Evolutionary conservation across 371 early-diverging fungal genomes (phyloP).

Genomic region (Lichtheimia ornata): DNA sequence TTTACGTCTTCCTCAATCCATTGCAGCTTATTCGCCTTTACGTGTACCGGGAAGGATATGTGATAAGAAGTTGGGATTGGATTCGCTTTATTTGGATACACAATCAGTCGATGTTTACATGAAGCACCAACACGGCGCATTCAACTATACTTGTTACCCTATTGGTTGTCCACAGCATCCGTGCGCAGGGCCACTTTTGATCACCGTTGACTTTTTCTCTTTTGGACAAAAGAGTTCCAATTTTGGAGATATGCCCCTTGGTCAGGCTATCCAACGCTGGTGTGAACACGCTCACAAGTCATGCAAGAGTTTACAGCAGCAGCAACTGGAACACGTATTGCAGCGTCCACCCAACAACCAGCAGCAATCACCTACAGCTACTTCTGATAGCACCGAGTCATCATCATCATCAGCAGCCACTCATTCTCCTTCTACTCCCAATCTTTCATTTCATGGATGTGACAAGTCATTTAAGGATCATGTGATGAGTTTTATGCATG

Average conservation of each 20-base stretch:
- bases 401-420: slow-evolving; percentile 11
- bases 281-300: slow-evolving; percentile 34
- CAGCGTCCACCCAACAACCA: neutral
- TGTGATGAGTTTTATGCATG: slow-evolving; percentile 40
- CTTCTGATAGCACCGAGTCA: neutral
- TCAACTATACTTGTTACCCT: slow-evolving; percentile 54
- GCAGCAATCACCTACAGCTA: neutral
- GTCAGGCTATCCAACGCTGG: slow-evolving; percentile 52
- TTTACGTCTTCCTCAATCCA: slow-evolving; percentile 27
- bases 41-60: slow-evolving; percentile 25
- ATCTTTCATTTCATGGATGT: slow-evolving; percentile 3
- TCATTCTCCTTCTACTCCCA: slow-evolving; percentile 9
- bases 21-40: slow-evolving; percentile 38
- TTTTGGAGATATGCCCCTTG: slow-evolving; percentile 53
- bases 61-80: slow-evolving; percentile 59
- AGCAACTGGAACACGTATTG: slow-evolving; percentile 1
- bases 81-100: slow-evolving; percentile 60
- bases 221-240: slow-evolving; percentile 15
- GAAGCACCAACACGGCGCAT: slow-evolving; percentile 58
- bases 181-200: slow-evolving; percentile 56
- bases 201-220: slow-evolving; percentile 58
- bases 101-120: slow-evolving; percentile 54
- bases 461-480: slow-evolving; percentile 2
- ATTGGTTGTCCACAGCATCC: slow-evolving; percentile 55
- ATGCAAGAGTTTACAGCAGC: slow-evolving; percentile 28